Percentiles rank a stretch among this genome's conserved stretches.
phyloP scores from a whole-genome alignment of 371 early-diverging fungal genomes.

The Mortierella sp. region DNA sequence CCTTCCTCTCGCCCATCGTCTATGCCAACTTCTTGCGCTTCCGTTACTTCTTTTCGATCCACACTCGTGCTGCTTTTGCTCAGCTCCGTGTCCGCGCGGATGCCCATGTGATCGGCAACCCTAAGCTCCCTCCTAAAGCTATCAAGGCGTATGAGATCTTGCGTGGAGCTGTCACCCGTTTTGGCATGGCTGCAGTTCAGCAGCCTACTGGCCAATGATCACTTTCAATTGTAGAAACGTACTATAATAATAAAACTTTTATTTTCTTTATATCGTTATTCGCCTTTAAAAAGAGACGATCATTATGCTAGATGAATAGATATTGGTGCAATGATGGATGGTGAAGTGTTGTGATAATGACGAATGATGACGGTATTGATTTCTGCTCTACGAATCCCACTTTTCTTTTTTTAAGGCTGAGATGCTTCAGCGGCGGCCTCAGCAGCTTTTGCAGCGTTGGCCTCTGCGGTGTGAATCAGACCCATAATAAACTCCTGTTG shows the following conservation, averaged over 20 bases:
- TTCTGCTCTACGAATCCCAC: background rate
- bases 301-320: constrained; percentile 9
- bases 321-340: constrained; percentile 13
- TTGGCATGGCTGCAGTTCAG: constrained; percentile 70
- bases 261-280: background rate
- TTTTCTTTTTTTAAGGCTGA: constrained; percentile 15
- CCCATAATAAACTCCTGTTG: constrained; percentile 52
- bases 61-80: constrained; percentile 75
- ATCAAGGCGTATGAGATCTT: constrained; percentile 66
- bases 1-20: constrained; percentile 81
- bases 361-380: background rate
- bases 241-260: background rate
- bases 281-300: too few species aligned
- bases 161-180: constrained; percentile 66
- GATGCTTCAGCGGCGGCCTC: constrained; percentile 34
- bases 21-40: constrained; percentile 89
- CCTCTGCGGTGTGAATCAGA: constrained; percentile 42
- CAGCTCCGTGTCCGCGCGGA: constrained; percentile 69
- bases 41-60: constrained; percentile 82
- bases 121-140: constrained; percentile 71
- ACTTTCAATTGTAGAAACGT: background rate
- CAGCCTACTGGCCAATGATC: constrained; percentile 56
- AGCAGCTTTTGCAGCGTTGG: constrained; percentile 42
- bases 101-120: constrained; percentile 61
- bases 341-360: background rate